Evolutionary conservation across 345 rosid species (phyloP).

Genomic region (Geranium brycei): DNA sequence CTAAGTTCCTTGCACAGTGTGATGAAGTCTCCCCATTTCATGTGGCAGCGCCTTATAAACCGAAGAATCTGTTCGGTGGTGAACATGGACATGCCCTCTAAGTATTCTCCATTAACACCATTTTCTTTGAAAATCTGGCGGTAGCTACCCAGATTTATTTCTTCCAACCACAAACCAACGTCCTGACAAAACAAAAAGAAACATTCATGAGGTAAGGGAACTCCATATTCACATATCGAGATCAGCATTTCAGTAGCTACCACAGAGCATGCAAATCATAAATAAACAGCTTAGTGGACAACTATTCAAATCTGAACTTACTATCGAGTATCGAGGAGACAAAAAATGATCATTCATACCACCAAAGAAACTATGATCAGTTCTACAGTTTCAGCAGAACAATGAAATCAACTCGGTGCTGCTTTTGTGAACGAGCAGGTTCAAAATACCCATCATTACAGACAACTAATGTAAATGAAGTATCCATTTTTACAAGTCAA

Average conservation of each 20-base stretch:
- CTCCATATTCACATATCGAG: too few relatives aligned
- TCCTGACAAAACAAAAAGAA: conserved; percentile 29
- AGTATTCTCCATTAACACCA: conserved; percentile 86
- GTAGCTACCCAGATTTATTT: conserved; percentile 79
- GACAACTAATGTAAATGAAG: background rate
- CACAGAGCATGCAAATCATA: too few relatives aligned
- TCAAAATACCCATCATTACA: background rate
- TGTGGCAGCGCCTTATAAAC: conserved; percentile 94
- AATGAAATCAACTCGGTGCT: background rate
- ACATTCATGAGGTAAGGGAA: too few relatives aligned
- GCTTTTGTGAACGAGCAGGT: too few relatives aligned
- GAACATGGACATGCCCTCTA: conserved; percentile 96
- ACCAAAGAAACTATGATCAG: background rate
- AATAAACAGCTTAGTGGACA: too few relatives aligned
- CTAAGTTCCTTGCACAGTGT: conserved; percentile 94
- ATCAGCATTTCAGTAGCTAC: too few relatives aligned
- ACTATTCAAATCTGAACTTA: too few relatives aligned
- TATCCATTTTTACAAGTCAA: background rate
- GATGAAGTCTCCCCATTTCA: conserved; percentile 99
- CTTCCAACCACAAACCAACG: conserved; percentile 94
- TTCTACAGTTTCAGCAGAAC: background rate
- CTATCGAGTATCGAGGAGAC: too few relatives aligned
- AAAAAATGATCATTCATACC: background rate
- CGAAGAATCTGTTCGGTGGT: conserved; percentile 96
- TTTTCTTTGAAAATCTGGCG: conserved; percentile 82